A percentile compares a stretch with the other conserved stretches of the same genome.
phyloP scores from a whole-genome alignment of 106 monocot species.

The Chionographis japonica region DNA sequence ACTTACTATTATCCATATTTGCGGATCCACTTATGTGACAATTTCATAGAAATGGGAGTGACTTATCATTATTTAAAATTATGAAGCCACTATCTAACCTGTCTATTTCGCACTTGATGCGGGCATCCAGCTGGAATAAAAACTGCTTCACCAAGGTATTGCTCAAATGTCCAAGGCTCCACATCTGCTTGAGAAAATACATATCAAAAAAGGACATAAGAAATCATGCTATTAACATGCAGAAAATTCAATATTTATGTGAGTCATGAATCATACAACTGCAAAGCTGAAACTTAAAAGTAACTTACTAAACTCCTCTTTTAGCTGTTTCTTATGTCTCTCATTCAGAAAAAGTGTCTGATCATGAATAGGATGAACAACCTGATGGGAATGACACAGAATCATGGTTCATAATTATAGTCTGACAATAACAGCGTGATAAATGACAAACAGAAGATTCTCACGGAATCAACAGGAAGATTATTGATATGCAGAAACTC shows the following conservation, averaged over 20 bases:
- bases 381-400: constrained; percentile 15
- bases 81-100: constrained; percentile 12
- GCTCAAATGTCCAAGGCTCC: constrained; percentile 46
- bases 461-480: constrained; percentile 32
- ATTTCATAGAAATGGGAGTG: background rate
- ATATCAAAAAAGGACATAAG: background rate
- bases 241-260: too few relatives aligned
- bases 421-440: background rate
- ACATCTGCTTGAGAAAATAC: constrained; percentile 12
- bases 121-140: constrained; percentile 46
- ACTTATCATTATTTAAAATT: background rate
- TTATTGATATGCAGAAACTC: constrained; percentile 41
- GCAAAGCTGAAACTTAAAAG: background rate
- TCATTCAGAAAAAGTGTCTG: constrained; percentile 42
- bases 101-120: constrained; percentile 39
- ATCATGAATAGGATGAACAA: constrained; percentile 53
- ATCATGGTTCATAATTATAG: background rate
- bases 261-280: background rate
- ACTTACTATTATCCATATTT: background rate
- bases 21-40: background rate
- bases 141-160: constrained; percentile 39
- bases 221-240: too few relatives aligned
- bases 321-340: constrained; percentile 39
- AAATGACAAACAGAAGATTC: background rate
- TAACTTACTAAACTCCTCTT: constrained; percentile 39